phyloP scores from a whole-genome alignment of 306 rosid species.

The Cercis canadensis region DNA sequence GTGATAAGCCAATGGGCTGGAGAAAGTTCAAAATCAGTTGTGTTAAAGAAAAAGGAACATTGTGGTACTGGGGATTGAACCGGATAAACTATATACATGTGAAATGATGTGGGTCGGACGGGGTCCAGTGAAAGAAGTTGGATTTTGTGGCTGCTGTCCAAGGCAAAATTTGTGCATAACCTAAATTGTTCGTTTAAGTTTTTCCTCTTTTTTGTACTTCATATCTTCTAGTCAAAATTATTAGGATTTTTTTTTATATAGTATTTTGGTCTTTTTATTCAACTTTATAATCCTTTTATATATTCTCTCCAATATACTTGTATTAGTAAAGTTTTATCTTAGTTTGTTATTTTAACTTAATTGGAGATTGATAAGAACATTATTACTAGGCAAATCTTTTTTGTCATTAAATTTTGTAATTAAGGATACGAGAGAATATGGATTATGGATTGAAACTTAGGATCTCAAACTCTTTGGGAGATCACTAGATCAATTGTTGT shows the following conservation, averaged over 20 bases:
- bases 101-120: slow-evolving; percentile 8
- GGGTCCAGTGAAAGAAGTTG: slow-evolving; percentile 13
- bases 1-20: slow-evolving; percentile 32
- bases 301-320: neutral
- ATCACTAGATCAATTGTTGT: too few species aligned
- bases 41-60: slow-evolving; percentile 26
- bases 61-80: slow-evolving; percentile 25
- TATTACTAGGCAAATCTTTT: neutral
- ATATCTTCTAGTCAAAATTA: neutral
- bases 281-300: neutral
- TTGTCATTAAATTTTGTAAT: too few species aligned
- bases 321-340: neutral
- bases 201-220: slow-evolving; percentile 8
- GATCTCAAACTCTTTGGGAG: too few species aligned
- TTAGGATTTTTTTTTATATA: neutral
- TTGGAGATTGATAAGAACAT: neutral
- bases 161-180: slow-evolving; percentile 21
- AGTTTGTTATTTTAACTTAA: slow-evolving; percentile 1
- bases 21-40: slow-evolving; percentile 7
- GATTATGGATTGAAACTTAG: too few species aligned
- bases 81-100: slow-evolving; percentile 22
- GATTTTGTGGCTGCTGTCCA: slow-evolving; percentile 44
- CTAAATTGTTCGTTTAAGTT: neutral
- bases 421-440: too few species aligned
- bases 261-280: neutral